These are phyloP conservation scores for Coemansia umbellata DNA, from an alignment of 192 early-diverging fungal genomes.

Conservation along the genomic window DNA sequence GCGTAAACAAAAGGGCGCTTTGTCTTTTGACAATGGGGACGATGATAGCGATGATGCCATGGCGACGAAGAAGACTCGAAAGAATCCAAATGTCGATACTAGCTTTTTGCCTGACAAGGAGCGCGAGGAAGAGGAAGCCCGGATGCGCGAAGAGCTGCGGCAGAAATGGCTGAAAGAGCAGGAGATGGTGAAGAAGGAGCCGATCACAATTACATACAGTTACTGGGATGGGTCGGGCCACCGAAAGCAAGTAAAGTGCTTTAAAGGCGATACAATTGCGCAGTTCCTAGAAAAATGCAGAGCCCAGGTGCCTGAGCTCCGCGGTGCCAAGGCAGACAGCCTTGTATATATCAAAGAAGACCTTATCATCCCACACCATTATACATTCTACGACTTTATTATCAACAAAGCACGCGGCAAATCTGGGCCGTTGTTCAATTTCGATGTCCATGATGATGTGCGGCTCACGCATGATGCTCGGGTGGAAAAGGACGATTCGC, in stretches of 20 bases:
- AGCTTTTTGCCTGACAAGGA: conserved; percentile 89
- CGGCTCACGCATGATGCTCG: conserved; percentile 76
- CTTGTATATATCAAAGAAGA: conserved; percentile 94
- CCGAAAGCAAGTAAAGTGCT: conserved; percentile 73
- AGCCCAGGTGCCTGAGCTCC: conserved; percentile 77
- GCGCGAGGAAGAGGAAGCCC: conserved; percentile 73
- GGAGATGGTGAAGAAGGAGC: conserved; percentile 79
- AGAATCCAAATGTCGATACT: conserved; percentile 89
- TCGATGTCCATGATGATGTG: conserved; percentile 93
- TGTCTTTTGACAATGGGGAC: conserved; percentile 74
- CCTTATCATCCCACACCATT: conserved; percentile 91
- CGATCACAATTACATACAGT: conserved; percentile 82
- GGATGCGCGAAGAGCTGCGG: conserved; percentile 67
- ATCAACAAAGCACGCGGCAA: conserved; percentile 94
- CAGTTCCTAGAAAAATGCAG: conserved; percentile 82
- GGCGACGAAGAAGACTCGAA: conserved; percentile 52
- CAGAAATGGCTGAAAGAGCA: conserved; percentile 82
- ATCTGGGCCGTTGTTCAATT: conserved; percentile 89
- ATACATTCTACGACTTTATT: conserved; percentile 93
- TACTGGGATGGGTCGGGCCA: conserved; percentile 98
- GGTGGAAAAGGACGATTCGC: conserved; percentile 90
- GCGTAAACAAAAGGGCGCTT: conserved; percentile 55
- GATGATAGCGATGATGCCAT: conserved; percentile 12
- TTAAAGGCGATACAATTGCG: conserved; percentile 82
- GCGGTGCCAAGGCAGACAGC: conserved; percentile 76